Base-by-base conservation (phyloP, 2,329 filamentous ascomycete species). In the Colletotrichum falcatum region DNA sequence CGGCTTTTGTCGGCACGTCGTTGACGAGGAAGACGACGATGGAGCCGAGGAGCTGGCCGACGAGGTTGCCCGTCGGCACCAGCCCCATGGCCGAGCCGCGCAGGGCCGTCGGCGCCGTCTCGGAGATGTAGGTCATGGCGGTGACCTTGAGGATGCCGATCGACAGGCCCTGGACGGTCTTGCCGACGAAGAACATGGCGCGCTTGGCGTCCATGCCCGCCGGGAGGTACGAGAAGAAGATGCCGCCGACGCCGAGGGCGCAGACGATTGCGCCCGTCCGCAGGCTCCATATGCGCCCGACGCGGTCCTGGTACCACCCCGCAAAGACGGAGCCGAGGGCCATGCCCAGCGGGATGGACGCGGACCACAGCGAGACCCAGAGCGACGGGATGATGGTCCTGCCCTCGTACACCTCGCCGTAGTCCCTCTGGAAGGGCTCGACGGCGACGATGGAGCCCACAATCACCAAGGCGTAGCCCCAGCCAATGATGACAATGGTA, bases 111-210 rank as follows among this genome's bases (percentile, higher is more conserved):
- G 77, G 77, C 0, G 77, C 72, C 11, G 75, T 78, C 30, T 78
- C 77, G 0, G 77, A 78, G 0, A 78, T 74, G 65, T 96, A 77
- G 0, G 77, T 77, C 12, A 77, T 69, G 28, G 73, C 74, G 0
- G 74, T 75, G 0, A 75, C 74, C n/a, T 74, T 76, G 42, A 78
- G 73, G 1, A 75, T 63, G 11, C 76, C 76, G 1, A 78, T 74
- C 0, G 77, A 72, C 6, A 76, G 67, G 1, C 77, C 78, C 3
- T 79, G 77, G 0, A 79, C 63, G 0, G 73, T 72, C 58, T 76
- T 66, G 0, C 78, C 78, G 2, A 58, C 73, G 0, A 74, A 75
- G n/a, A 79, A 74, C 39, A 78, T 54, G n/a, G 68, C 68, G 0
- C 78, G 70, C 56, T 74, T 78, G 0, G 51, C 54, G 0, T 69